phyloP scores from a whole-genome alignment of 1,284 basidiomycete species.

The Apiotrichum montevideense region DNA sequence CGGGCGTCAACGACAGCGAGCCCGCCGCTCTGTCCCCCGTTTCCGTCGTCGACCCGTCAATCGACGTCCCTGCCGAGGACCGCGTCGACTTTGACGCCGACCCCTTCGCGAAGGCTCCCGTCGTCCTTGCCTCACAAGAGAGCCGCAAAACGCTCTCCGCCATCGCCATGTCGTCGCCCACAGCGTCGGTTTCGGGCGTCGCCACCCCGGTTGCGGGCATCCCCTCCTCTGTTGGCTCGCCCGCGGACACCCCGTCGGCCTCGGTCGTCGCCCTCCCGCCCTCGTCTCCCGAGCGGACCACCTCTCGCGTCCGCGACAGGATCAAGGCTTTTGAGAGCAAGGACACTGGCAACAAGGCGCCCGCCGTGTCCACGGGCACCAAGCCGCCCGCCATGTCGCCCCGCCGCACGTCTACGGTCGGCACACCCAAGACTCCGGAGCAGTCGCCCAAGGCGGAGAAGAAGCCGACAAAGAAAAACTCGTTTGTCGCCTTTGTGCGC shows the following conservation, averaged over 20 bases:
- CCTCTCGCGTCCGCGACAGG: background rate
- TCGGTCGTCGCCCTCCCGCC: background rate
- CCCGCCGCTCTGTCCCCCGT: background rate
- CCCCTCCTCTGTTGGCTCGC: background rate
- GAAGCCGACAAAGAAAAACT: background rate
- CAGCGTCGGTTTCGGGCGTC: background rate
- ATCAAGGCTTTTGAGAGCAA: conserved; percentile 3
- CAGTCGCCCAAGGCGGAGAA: background rate
- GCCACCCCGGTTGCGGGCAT: background rate
- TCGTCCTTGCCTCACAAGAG: background rate
- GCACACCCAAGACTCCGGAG: background rate
- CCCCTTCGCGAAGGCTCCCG: background rate
- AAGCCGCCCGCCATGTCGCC: background rate
- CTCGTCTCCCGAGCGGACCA: background rate
- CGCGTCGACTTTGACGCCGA: background rate
- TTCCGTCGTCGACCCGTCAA: background rate
- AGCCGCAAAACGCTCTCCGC: background rate
- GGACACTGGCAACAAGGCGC: background rate
- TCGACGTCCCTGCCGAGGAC: background rate
- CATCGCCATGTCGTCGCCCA: no score
- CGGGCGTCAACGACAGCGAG: no score
- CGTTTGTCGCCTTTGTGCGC: conserved; percentile 1
- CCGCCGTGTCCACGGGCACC: background rate
- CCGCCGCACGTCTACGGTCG: background rate
- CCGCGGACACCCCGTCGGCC: background rate